Conservation (phyloP, 2,329 filamentous ascomycete species). For the Neocatenulostroma microsporum region DNA sequence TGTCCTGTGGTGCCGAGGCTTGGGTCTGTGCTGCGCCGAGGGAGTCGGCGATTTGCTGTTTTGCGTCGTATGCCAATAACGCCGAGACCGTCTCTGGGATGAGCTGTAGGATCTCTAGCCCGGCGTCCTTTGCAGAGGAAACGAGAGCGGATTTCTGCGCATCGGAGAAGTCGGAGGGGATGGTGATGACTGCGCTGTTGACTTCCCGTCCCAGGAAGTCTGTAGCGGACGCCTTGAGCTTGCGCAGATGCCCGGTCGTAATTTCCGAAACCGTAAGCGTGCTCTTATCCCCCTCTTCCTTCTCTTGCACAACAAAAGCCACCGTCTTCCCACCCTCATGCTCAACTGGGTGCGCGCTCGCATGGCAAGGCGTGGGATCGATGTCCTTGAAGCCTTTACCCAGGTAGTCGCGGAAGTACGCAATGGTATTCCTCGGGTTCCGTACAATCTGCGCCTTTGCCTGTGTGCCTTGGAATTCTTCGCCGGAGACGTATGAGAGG, state of each 20-base stretch:
- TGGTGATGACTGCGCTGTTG: conserved; percentile 87
- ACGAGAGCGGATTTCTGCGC: conserved; percentile 75
- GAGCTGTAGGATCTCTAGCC: conserved; percentile 83
- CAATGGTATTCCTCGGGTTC: conserved; percentile 86
- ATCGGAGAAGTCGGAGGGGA: conserved; percentile 88
- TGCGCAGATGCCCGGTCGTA: conserved; percentile 73
- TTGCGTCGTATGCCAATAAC: conserved; percentile 80
- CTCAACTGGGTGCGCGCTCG: conserved; percentile 82
- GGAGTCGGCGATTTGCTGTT: no score
- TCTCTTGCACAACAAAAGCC: conserved; percentile 74
- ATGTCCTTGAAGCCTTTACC: conserved; percentile 93
- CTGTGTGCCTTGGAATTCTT: conserved; percentile 94
- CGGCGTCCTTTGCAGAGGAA: conserved; percentile 69
- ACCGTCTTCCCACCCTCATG: conserved; percentile 53
- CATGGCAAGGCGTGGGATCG: conserved; percentile 90
- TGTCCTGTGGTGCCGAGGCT: conserved; percentile 68
- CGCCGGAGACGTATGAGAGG: conserved; percentile 88
- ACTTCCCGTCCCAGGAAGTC: conserved; percentile 91
- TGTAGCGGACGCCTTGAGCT: conserved; percentile 72
- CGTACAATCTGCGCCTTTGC: conserved; percentile 89
- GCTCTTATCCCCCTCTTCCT: conserved; percentile 44
- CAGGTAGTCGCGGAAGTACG: conserved; percentile 92
- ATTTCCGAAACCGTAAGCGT: conserved; percentile 71
- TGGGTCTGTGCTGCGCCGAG: conserved; percentile 41
- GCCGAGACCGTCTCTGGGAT: conserved; percentile 87